Percentiles rank a stretch among this genome's conserved stretches.
These are phyloP conservation scores for Ramicandelaber brevisporus DNA, from an alignment of 192 early-diverging fungal species.

Conservation along the genomic window DNA sequence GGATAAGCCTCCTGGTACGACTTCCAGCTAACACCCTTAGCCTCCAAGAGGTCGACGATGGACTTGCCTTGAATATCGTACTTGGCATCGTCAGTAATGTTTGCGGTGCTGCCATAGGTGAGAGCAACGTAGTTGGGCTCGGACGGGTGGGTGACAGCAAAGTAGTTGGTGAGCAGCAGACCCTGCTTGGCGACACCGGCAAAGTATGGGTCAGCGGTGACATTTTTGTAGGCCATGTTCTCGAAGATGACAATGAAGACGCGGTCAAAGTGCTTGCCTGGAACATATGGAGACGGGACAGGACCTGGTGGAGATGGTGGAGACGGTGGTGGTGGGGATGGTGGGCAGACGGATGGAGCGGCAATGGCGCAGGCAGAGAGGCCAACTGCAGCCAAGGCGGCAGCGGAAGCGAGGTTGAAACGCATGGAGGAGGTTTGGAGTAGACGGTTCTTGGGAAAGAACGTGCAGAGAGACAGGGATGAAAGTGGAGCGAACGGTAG, in stretches of 20 bases:
- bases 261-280: conserved; percentile 8
- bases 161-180: conserved; percentile 6
- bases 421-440: too few relatives aligned
- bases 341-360: too few relatives aligned
- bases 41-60: conserved; percentile 26
- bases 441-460: too few relatives aligned
- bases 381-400: too few relatives aligned
- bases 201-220: conserved; percentile 2
- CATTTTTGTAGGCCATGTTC: conserved; percentile 5
- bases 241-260: conserved; percentile 8
- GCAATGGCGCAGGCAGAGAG: too few relatives aligned
- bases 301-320: too few relatives aligned
- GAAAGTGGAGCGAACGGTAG: too few relatives aligned
- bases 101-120: conserved; percentile 10
- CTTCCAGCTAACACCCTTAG: conserved; percentile 24
- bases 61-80: conserved; percentile 9
- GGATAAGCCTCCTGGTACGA: conserved; percentile 30
- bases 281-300: too few relatives aligned
- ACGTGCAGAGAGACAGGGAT: too few relatives aligned
- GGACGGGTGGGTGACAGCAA: conserved; percentile 7
- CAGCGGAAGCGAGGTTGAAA: too few relatives aligned
- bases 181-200: conserved; percentile 2
- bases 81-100: conserved; percentile 11
- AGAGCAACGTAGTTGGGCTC: conserved; percentile 10
- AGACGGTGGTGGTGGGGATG: too few relatives aligned